Conservation (phyloP, 1,139 yeast species). For the Kurtzmaniella natalensis region DNA sequence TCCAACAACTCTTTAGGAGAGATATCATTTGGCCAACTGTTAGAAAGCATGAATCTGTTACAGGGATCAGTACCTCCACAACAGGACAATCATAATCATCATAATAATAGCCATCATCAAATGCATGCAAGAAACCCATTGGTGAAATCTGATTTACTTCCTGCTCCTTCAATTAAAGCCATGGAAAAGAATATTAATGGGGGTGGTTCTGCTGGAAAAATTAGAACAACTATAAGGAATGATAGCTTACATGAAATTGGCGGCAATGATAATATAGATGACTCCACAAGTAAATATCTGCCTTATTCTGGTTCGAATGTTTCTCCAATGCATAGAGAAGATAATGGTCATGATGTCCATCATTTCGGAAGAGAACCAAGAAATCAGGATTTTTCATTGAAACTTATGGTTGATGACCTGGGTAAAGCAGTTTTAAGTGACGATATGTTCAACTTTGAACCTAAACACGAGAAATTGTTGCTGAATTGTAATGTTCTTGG, state of each 20-base stretch:
- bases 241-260: no score
- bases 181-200: constrained; percentile 1
- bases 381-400: constrained; percentile 27
- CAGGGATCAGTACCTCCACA: no score
- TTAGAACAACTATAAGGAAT: no score
- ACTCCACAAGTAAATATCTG: background rate
- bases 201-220: no score
- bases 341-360: background rate
- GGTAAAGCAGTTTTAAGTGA: constrained; percentile 43
- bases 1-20: background rate
- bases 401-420: constrained; percentile 38
- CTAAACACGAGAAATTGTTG: no score
- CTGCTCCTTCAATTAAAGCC: constrained; percentile 23
- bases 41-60: no score
- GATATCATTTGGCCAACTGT: no score
- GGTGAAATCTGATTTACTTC: constrained; percentile 21
- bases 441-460: constrained; percentile 14
- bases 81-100: no score
- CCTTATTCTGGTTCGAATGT: background rate
- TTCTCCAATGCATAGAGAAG: background rate
- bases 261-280: background rate
- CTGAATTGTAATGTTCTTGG: constrained; percentile 1
- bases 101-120: no score
- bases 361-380: no score
- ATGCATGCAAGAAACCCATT: background rate